Conservation (phyloP, 257 asterid genomes). For the Apocynum venetum region DNA sequence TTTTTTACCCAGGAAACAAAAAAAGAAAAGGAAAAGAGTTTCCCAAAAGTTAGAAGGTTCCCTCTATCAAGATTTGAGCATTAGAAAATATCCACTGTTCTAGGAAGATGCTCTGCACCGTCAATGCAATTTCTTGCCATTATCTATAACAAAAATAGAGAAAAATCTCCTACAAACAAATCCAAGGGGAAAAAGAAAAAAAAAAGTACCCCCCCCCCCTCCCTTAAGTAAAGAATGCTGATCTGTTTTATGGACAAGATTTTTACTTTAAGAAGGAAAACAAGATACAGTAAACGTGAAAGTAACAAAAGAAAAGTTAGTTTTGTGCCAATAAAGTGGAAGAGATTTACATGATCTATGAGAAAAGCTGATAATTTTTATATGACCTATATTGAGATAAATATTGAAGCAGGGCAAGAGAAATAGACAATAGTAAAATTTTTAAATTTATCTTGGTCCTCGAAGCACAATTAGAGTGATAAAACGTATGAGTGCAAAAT, state of each 20-base stretch:
- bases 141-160: background rate
- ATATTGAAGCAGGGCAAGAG: background rate
- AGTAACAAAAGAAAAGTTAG: background rate
- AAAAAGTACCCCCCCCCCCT: no score
- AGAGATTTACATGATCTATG: background rate
- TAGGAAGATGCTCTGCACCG: background rate
- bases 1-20: no score
- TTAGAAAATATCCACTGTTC: background rate
- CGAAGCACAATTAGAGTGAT: no score
- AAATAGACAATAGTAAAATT: background rate
- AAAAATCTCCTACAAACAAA: no score
- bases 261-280: no score
- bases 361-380: background rate
- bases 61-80: background rate
- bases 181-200: no score
- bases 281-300: background rate
- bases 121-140: background rate
- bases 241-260: background rate
- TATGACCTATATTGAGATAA: background rate
- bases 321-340: background rate
- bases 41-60: background rate
- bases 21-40: no score
- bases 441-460: no score
- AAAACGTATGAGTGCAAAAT: no score
- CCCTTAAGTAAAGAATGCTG: background rate